phyloP scores from a whole-genome alignment of 2,329 filamentous ascomycete genomes.

The Curvularia verruculosa region DNA sequence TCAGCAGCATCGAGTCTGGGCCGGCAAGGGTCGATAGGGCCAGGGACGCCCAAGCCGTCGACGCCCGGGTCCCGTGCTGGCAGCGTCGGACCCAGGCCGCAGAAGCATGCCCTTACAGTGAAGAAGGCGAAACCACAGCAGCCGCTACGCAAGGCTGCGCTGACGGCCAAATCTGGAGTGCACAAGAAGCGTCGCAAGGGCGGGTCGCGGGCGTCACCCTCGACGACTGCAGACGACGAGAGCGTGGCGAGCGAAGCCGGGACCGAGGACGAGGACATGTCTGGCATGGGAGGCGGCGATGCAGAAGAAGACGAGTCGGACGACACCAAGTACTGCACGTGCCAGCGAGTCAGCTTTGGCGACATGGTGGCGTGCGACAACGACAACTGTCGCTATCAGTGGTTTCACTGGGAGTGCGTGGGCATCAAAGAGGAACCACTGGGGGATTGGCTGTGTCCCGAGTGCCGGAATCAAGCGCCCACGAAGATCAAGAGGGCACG shows the following conservation, averaged over 20 bases:
- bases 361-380: conserved; percentile 93
- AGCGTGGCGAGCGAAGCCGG: conserved; percentile 57
- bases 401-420: conserved; percentile 79
- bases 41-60: conserved; percentile 65
- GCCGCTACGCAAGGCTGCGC: conserved; percentile 45
- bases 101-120: conserved; percentile 55
- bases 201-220: conserved; percentile 49
- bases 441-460: conserved; percentile 59
- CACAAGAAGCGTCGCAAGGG: conserved; percentile 49
- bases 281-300: conserved; percentile 49
- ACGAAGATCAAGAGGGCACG: conserved; percentile 51
- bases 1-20: conserved; percentile 60
- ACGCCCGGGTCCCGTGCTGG: conserved; percentile 64
- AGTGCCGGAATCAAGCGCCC: conserved; percentile 47
- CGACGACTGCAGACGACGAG: conserved; percentile 58
- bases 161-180: conserved; percentile 43
- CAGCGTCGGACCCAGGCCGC: conserved; percentile 60
- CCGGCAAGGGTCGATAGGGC: conserved; percentile 66
- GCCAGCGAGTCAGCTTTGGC: conserved; percentile 81
- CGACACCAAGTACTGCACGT: conserved; percentile 79
- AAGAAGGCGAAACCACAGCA: conserved; percentile 64
- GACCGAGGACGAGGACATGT: conserved; percentile 59
- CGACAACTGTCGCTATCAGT: conserved; percentile 78
- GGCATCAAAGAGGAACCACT: conserved; percentile 57
- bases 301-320: conserved; percentile 71